phyloP scores from a whole-genome alignment of 2,329 filamentous ascomycete species.

The Ceratocystiopsis minuta region DNA sequence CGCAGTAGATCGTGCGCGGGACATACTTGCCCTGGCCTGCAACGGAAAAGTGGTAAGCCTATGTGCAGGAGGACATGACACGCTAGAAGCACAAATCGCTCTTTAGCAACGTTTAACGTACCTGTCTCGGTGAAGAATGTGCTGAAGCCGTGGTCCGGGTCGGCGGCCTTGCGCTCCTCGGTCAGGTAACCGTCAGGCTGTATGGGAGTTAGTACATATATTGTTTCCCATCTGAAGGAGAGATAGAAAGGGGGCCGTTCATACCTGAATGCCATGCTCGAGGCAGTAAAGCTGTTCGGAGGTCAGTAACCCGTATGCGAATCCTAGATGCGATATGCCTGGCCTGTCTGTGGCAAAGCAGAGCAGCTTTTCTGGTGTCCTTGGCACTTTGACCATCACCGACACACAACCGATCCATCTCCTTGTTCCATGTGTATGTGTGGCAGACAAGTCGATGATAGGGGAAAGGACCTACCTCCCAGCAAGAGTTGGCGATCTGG shows the following conservation, averaged over 20 bases:
- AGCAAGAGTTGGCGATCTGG: slow-evolving; percentile 99
- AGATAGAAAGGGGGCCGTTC: too few relatives aligned
- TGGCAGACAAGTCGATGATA: not conserved
- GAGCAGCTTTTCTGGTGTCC: not conserved
- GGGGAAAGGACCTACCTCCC: slow-evolving; percentile 66
- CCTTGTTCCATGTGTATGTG: not conserved
- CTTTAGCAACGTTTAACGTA: slow-evolving; percentile 24
- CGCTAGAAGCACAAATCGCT: not conserved
- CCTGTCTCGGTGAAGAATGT: slow-evolving; percentile 99
- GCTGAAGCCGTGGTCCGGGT: slow-evolving; percentile 95
- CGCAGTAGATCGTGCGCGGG: slow-evolving; percentile 95
- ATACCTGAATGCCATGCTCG: slow-evolving; percentile 97
- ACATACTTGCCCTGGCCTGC: slow-evolving; percentile 96
- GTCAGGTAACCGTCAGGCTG: slow-evolving; percentile 98
- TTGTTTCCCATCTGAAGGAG: too few relatives aligned
- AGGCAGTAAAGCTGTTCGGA: slow-evolving; percentile 82
- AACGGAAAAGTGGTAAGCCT: not conserved
- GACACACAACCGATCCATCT: not conserved
- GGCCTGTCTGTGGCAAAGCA: too few relatives aligned
- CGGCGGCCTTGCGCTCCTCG: slow-evolving; percentile 85
- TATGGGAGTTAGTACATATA: slow-evolving; percentile 15
- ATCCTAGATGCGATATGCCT: not conserved
- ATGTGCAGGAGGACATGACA: not conserved
- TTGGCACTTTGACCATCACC: too few relatives aligned
- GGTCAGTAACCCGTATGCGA: slow-evolving; percentile 2